phyloP scores from a whole-genome alignment of 306 rosid genomes.

The Pyrus bretschneideri region DNA sequence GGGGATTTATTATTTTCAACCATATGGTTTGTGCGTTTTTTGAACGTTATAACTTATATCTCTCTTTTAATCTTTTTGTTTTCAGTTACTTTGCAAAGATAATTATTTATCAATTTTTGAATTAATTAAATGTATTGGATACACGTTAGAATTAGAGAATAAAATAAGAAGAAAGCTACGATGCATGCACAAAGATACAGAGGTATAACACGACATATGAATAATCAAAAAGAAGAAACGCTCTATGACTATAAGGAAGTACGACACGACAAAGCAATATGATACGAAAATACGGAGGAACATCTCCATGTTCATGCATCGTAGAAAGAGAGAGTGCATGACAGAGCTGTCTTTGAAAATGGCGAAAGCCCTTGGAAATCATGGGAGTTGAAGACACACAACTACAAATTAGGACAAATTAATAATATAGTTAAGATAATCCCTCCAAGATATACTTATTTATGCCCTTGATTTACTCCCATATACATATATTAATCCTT shows the following conservation, averaged over 20 bases:
- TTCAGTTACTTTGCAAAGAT: background rate
- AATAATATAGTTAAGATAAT: background rate
- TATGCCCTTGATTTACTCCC: background rate
- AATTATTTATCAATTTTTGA: background rate
- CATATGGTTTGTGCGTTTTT: background rate
- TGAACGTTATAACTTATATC: background rate
- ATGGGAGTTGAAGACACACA: slow-evolving; percentile 18
- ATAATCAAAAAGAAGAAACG: no score
- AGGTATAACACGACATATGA: no score
- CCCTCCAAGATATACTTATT: background rate
- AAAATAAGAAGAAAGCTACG: no score
- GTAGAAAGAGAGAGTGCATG: background rate
- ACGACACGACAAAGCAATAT: no score
- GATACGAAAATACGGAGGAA: fast-evolving
- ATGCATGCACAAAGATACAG: no score
- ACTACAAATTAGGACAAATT: slow-evolving; percentile 40
- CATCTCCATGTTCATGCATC: no score
- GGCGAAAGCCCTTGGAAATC: slow-evolving; percentile 14
- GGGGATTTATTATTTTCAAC: background rate
- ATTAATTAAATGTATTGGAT: no score
- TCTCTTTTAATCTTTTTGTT: background rate
- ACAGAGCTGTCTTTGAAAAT: slow-evolving; percentile 5
- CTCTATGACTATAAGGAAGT: no score
- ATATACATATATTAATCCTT: background rate
- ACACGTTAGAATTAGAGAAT: no score